Evolutionary conservation across 768 basidiomycete genomes (phyloP).

Genomic region (Hygrocybe coccinea): DNA sequence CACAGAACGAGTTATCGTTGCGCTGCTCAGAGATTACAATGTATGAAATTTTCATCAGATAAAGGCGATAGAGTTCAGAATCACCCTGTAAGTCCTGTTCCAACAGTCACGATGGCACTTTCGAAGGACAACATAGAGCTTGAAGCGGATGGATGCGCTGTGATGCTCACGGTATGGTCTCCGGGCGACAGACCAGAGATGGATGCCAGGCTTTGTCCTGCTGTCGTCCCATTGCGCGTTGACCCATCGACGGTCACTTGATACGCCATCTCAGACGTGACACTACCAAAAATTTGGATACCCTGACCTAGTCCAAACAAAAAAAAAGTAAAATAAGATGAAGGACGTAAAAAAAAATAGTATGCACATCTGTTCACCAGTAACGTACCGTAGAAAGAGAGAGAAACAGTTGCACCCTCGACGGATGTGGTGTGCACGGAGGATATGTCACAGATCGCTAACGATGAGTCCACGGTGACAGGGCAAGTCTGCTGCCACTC

Average conservation of each 20-base stretch:
- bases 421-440: neutral
- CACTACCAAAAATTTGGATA: neutral
- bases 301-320: neutral
- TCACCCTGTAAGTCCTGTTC: neutral
- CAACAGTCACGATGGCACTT: neutral
- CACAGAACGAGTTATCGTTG: neutral
- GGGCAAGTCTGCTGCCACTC: neutral
- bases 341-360: neutral
- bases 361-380: neutral
- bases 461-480: neutral
- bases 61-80: neutral
- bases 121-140: neutral
- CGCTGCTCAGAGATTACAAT: neutral
- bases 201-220: neutral
- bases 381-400: neutral
- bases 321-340: neutral
- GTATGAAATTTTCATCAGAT: too few relatives aligned
- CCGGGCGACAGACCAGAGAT: neutral
- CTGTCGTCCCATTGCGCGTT: neutral
- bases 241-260: slow-evolving; percentile 1
- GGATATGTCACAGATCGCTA: neutral
- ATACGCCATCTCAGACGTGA: neutral
- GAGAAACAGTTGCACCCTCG: neutral
- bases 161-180: neutral
- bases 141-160: neutral